Percentiles rank a stretch among this genome's conserved stretches.
phyloP scores from a whole-genome alignment of 1,139 yeast genomes.

The Zygosaccharomyces sapae region DNA sequence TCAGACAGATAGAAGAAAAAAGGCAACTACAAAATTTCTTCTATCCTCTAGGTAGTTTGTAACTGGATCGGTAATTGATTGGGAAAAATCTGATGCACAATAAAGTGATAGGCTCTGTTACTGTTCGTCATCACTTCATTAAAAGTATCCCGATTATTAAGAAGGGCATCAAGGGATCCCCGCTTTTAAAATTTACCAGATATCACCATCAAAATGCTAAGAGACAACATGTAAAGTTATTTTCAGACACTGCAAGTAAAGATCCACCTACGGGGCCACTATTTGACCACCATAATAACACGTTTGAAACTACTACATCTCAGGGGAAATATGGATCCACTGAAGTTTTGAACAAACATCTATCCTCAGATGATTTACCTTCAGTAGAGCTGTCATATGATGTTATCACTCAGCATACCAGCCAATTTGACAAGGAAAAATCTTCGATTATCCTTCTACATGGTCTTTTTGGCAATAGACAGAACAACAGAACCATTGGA shows the following conservation, averaged over 20 bases:
- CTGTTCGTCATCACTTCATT: constrained; percentile 8
- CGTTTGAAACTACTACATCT: constrained; percentile 21
- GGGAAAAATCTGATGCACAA: constrained; percentile 12
- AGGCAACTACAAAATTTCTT: neutral
- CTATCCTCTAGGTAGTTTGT: neutral
- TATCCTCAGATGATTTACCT: constrained; percentile 35
- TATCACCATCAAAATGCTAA: constrained; percentile 10
- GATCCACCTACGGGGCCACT: constrained; percentile 21
- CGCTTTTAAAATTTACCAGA: neutral
- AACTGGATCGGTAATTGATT: constrained; percentile 4
- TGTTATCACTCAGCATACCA: constrained; percentile 34
- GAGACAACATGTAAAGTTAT: constrained; percentile 12
- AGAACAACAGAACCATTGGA: constrained; percentile 74
- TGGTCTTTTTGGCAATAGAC: constrained; percentile 82
- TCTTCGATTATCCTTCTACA: constrained; percentile 73
- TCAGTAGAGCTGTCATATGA: constrained; percentile 48
- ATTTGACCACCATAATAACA: constrained; percentile 27
- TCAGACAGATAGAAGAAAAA: neutral
- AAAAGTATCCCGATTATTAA: constrained; percentile 4
- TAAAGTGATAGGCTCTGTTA: constrained; percentile 7
- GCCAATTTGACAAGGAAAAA: constrained; percentile 15
- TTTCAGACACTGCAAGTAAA: constrained; percentile 9
- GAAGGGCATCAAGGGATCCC: constrained; percentile 2
- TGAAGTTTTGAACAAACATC: constrained; percentile 24
- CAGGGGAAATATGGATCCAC: constrained; percentile 28